These are phyloP conservation scores for Tolypocladium paradoxum DNA, from an alignment of 2,329 filamentous ascomycete species.

Conservation along the genomic window DNA sequence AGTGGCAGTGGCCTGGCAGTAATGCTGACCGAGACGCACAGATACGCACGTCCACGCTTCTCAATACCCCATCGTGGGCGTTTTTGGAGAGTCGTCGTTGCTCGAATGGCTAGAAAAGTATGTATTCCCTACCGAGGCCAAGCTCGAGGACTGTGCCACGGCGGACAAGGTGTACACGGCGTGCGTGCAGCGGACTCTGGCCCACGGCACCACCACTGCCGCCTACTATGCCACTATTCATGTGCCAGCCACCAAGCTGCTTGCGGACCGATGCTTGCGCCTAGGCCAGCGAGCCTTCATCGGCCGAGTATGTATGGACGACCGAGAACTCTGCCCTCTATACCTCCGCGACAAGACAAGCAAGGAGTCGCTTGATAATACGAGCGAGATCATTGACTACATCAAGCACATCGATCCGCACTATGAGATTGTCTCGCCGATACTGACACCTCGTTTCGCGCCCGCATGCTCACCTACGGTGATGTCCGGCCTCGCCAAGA, in stretches of 20 bases:
- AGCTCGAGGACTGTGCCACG: conserved; percentile 50
- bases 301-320: conserved; percentile 93
- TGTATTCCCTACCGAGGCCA: conserved; percentile 86
- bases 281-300: conserved; percentile 83
- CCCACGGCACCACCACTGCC: conserved; percentile 85
- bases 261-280: conserved; percentile 73
- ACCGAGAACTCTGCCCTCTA: conserved; percentile 49
- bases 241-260: conserved; percentile 75
- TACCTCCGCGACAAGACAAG: conserved; percentile 69
- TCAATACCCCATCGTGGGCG: conserved; percentile 87
- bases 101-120: conserved; percentile 90
- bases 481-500: conserved; percentile 51
- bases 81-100: conserved; percentile 88
- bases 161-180: conserved; percentile 66
- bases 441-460: conserved; percentile 69
- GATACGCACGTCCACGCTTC: conserved; percentile 94
- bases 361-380: conserved; percentile 43
- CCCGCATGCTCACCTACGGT: conserved; percentile 48
- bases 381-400: conserved; percentile 51
- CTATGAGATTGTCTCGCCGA: conserved; percentile 57
- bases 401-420: conserved; percentile 56
- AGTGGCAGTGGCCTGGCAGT: too few relatives aligned
- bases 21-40: too few relatives aligned
- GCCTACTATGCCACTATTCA: conserved; percentile 92
- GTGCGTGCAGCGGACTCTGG: conserved; percentile 68